These are phyloP conservation scores for Colletotrichum tofieldiae DNA, from an alignment of 2,329 filamentous ascomycete species.

Conservation along the genomic window DNA sequence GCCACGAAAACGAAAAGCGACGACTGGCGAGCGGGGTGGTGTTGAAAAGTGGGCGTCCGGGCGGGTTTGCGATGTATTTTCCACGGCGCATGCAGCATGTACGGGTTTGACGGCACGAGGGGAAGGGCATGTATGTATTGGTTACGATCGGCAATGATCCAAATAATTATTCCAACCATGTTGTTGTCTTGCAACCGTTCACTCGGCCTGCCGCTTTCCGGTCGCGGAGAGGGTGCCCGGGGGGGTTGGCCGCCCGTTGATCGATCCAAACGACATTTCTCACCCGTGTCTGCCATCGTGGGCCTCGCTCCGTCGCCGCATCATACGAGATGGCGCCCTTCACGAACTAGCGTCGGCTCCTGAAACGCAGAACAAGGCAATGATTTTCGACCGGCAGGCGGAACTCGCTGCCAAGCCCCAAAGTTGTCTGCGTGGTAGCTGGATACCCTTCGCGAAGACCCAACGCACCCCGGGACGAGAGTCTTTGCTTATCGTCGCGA, in stretches of 20 bases:
- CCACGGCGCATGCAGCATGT: conserved; percentile 35
- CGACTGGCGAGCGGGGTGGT: conserved; percentile 24
- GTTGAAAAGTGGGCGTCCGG: conserved; percentile 34
- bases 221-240: background rate
- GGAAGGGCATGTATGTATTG: conserved; percentile 18
- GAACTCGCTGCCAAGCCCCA: background rate
- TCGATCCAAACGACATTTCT: background rate
- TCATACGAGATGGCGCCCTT: conserved; percentile 18
- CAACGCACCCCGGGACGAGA: background rate
- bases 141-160: conserved; percentile 19
- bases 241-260: background rate
- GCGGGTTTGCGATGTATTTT: conserved; percentile 29
- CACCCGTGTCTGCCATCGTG: background rate
- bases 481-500: conserved; percentile 11
- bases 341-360: conserved; percentile 8
- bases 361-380: conserved; percentile 24
- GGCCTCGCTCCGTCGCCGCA: background rate
- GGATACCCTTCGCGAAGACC: background rate
- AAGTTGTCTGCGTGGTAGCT: background rate
- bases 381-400: conserved; percentile 10
- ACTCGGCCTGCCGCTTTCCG: background rate
- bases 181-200: background rate
- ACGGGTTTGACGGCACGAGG: conserved; percentile 11
- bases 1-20: background rate
- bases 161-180: conserved; percentile 2